A percentile compares a stretch with the other conserved stretches of the same genome.
Evolutionary conservation across 1,139 yeast genomes (phyloP).

Genomic region (Saccharomyces hybrid): DNA sequence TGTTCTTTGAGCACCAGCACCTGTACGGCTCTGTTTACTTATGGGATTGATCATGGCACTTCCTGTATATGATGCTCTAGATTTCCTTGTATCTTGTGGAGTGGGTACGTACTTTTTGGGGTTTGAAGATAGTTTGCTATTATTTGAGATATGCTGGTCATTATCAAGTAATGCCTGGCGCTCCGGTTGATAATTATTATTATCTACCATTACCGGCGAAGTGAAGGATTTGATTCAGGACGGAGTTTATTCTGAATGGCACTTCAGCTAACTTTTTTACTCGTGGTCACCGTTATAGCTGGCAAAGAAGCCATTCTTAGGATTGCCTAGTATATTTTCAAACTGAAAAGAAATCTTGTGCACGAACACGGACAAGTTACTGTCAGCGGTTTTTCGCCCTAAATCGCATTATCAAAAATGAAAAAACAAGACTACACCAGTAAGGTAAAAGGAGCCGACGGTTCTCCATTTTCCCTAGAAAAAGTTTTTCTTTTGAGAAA

Average conservation of each 20-base stretch:
- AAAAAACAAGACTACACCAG: neutral
- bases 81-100: neutral
- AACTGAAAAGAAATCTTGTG: neutral
- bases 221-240: neutral
- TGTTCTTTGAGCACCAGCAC: constrained; percentile 77
- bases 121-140: neutral
- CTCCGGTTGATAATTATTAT: neutral
- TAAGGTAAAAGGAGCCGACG: constrained; percentile 1
- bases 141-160: neutral
- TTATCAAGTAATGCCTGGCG: neutral
- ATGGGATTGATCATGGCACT: neutral
- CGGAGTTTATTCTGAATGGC: neutral
- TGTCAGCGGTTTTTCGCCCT: neutral
- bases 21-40: constrained; percentile 12
- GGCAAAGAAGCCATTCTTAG: neutral
- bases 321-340: neutral
- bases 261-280: neutral
- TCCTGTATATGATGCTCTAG: neutral
- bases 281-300: neutral
- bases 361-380: neutral
- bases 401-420: neutral
- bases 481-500: neutral
- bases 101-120: neutral
- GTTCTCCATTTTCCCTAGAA: constrained; percentile 1
- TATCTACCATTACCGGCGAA: neutral